phyloP scores from a whole-genome alignment of 164 flowering plant genomes.

The Magnolia changhungtana region DNA sequence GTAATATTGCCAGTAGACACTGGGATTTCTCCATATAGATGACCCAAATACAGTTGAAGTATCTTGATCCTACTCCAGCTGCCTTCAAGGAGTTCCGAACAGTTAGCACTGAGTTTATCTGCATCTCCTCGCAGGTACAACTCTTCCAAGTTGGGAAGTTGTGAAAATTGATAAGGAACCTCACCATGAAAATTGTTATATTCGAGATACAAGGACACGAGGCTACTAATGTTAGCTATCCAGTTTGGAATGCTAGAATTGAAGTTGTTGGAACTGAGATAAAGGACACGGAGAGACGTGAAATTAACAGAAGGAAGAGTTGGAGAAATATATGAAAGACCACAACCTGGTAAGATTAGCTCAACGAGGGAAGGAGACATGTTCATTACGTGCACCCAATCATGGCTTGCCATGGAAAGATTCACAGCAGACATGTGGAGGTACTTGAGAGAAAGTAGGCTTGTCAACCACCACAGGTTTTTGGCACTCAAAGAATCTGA shows the following conservation, averaged over 20 bases:
- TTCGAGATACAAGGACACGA: background rate
- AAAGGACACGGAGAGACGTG: background rate
- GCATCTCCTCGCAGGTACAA: slow-evolving; percentile 18
- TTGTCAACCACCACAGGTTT: slow-evolving; percentile 12
- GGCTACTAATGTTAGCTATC: slow-evolving; percentile 1
- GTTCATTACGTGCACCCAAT: slow-evolving; percentile 5
- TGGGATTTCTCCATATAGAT: slow-evolving; percentile 2
- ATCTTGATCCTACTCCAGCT: background rate
- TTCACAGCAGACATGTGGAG: background rate
- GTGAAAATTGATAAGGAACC: slow-evolving; percentile 9
- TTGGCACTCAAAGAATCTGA: background rate
- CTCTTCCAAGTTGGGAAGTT: slow-evolving; percentile 15
- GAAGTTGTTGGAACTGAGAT: background rate
- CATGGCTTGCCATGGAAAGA: background rate
- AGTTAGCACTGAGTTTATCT: background rate
- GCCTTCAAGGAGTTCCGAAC: background rate
- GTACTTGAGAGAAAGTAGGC: slow-evolving; percentile 1
- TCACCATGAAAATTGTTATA: background rate
- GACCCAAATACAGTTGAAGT: background rate
- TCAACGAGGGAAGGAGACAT: background rate
- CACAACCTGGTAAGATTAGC: background rate
- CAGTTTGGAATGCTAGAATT: background rate
- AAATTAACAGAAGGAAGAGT: background rate
- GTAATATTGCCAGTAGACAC: background rate
- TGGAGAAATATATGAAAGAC: background rate